These are phyloP conservation scores for Ambrosia artemisiifolia DNA, from an alignment of 129 eudicot species.

Conservation along the genomic window DNA sequence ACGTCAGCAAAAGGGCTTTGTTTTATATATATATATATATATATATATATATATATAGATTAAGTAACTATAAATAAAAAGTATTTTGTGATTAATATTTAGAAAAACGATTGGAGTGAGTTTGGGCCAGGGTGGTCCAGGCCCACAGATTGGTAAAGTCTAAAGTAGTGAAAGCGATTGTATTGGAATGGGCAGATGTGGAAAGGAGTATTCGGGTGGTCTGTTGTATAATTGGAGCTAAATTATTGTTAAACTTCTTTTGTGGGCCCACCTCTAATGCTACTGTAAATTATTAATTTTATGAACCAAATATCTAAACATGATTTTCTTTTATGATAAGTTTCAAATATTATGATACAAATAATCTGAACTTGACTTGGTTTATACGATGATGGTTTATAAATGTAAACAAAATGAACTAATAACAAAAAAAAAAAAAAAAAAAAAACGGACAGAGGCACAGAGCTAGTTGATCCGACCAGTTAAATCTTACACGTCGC, in stretches of 20 bases:
- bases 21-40: too few relatives aligned
- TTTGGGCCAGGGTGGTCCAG: constrained; percentile 29
- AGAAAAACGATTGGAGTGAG: not conserved
- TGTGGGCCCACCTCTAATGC: not conserved
- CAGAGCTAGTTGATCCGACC: too few relatives aligned
- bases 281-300: not conserved
- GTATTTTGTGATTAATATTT: not conserved
- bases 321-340: not conserved
- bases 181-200: constrained; percentile 3
- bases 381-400: too few relatives aligned
- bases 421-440: too few relatives aligned
- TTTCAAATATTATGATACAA: too few relatives aligned
- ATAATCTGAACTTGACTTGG: too few relatives aligned
- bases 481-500: too few relatives aligned
- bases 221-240: not conserved
- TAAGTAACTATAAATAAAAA: too few relatives aligned
- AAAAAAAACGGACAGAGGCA: too few relatives aligned
- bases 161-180: not conserved
- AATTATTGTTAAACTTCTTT: not conserved
- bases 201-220: not conserved
- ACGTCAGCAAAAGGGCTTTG: too few relatives aligned
- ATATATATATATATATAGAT: too few relatives aligned
- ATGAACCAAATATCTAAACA: not conserved
- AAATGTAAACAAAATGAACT: too few relatives aligned
- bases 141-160: constrained; percentile 19